Evolutionary conservation across 2,329 filamentous ascomycete genomes (phyloP).

Genomic region (Leptodontidium sp.): DNA sequence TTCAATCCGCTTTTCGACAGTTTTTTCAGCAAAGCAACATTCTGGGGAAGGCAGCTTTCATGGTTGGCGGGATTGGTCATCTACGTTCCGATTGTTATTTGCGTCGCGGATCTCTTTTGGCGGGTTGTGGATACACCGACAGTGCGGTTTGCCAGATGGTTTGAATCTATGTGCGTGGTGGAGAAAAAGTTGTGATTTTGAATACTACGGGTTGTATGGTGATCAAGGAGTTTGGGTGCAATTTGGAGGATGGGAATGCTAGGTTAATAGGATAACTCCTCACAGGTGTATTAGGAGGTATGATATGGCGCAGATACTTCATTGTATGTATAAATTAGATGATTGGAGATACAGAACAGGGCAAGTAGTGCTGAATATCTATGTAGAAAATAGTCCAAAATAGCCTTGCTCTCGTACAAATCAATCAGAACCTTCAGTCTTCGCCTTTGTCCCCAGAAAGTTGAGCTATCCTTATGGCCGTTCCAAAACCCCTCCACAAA

Average conservation of each 20-base stretch:
- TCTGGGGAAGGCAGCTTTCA: conserved; percentile 42
- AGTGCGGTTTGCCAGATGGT: conserved; percentile 58
- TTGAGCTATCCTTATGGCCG: no score
- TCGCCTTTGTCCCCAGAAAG: background rate
- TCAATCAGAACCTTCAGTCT: background rate
- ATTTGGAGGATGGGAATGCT: background rate
- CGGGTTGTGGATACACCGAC: conserved; percentile 60
- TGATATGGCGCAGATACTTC: background rate
- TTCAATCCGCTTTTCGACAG: conserved; percentile 38
- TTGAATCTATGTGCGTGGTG: conserved; percentile 48
- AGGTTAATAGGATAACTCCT: no score
- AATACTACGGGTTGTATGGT: background rate
- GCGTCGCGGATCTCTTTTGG: conserved; percentile 67
- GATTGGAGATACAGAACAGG: background rate
- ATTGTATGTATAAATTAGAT: background rate
- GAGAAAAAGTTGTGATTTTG: conserved; percentile 34
- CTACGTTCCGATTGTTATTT: conserved; percentile 56
- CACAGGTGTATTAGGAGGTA: background rate
- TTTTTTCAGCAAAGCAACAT: conserved; percentile 34
- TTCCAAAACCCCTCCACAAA: background rate
- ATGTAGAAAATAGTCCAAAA: no score
- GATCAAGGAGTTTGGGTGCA: conserved; percentile 9
- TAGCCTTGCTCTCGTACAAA: no score
- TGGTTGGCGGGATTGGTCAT: conserved; percentile 50
- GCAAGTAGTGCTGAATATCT: background rate